Evolutionary conservation across 176 grass and related monocot species (phyloP), one percentile per base, ranked within the genome.

Genomic region (Carex parvula): DNA sequence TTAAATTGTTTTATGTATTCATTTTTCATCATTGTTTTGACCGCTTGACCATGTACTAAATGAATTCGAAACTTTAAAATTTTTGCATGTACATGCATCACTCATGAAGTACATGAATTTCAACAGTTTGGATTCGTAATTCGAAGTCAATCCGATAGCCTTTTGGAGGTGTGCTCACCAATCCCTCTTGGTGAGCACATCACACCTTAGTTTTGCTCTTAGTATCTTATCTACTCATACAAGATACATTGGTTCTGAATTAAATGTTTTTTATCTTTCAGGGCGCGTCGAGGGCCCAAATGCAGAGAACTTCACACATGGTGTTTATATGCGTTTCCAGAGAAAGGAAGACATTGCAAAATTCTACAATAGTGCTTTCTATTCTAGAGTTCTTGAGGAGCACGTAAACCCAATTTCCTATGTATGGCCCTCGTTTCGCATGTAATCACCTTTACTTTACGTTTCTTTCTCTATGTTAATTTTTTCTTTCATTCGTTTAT

Each of bases 401-500:
- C 87, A 89, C 17, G 92, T 97, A 57, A 88, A 89, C 88, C 94
- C 90, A 17, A 88, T 88, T 89, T 97, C 88, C 64, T 92, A 94
- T 97, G 92, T 97, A 97, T 85, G 92, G 80, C 83, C 86, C 87
- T 65, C 21, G 60, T 26, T 65, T 83, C 81, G 26, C 92, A 91
- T 91, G 92, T 94, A 97, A 97, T 94, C 86, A 82, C 77, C 90
- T 87, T 93, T 93, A 80, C 90, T 87, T 91, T 93, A 80, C 37
- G 70, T 61, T 97, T 90, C 86, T 81, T 84, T 82, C 56, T 83
- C 68, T 1, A 13, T 86, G 15, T 44, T 70, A 85, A 60, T 64
- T 44, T 74, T 53, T 53, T 61, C 17, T 60, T 50, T 44, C 5
- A 18, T 77, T 64, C 35, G 35, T 60, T 17, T 48, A 55, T 75